phyloP scores from a whole-genome alignment of 1,284 basidiomycete genomes.

The Fomitopsis pinicola region DNA sequence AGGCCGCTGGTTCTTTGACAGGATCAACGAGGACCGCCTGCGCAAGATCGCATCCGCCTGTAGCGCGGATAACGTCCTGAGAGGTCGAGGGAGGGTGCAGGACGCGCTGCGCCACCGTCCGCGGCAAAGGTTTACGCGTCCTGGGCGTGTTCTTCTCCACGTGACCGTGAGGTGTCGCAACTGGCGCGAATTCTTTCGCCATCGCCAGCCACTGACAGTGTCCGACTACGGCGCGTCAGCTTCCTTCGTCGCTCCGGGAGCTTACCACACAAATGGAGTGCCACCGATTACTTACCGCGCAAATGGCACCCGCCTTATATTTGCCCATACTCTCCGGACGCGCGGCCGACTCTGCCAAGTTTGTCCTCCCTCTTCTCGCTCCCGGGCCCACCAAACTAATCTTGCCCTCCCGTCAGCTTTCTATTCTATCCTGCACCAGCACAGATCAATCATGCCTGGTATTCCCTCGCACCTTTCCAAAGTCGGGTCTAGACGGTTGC shows the following conservation, averaged over 20 bases:
- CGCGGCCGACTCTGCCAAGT: neutral
- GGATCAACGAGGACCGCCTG: neutral
- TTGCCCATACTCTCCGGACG: neutral
- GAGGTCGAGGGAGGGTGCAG: neutral
- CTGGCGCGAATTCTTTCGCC: constrained; percentile 22
- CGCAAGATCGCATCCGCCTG: neutral
- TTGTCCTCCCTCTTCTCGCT: neutral
- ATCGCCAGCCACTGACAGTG: constrained; percentile 10
- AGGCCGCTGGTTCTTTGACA: neutral
- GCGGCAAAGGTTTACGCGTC: neutral
- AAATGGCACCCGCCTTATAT: neutral
- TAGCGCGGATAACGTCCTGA: neutral
- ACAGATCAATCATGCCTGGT: neutral
- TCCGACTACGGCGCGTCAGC: neutral
- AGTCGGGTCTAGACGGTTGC: neutral
- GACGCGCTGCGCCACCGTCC: neutral
- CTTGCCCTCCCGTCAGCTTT: neutral
- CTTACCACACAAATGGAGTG: neutral
- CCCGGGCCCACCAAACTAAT: neutral
- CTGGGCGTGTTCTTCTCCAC: constrained; percentile 8
- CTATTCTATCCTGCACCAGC: neutral
- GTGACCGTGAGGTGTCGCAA: constrained; percentile 9
- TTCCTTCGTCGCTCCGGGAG: neutral
- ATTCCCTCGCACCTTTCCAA: neutral
- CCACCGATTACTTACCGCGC: neutral